These are phyloP conservation scores for Pichia sp. DNA, from an alignment of 1,139 yeast species.

Conservation along the genomic window DNA sequence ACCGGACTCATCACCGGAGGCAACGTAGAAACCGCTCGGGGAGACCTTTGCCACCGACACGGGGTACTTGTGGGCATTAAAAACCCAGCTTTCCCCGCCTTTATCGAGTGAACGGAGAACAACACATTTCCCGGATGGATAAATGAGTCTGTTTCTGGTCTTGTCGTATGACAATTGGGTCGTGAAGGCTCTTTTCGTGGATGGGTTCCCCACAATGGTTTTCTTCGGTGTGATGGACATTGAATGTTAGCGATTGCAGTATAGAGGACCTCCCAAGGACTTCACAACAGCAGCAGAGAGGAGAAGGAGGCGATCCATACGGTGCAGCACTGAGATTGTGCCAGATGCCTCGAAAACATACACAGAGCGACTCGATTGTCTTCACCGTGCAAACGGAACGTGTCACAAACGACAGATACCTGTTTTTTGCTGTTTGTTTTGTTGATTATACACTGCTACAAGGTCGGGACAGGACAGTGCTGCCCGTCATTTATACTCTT, in stretches of 20 bases:
- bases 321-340: not conserved
- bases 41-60: slow-evolving; percentile 84
- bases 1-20: slow-evolving; percentile 90
- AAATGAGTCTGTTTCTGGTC: slow-evolving; percentile 64
- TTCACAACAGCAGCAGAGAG: not conserved
- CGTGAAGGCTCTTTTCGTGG: slow-evolving; percentile 65
- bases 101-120: slow-evolving; percentile 61
- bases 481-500: not conserved
- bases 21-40: slow-evolving; percentile 85
- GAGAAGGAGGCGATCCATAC: not conserved
- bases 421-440: not conserved
- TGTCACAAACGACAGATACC: not conserved
- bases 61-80: slow-evolving; percentile 57
- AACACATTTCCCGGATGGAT: slow-evolving; percentile 78
- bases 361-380: not conserved
- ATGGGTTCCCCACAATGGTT: slow-evolving; percentile 75
- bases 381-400: not conserved
- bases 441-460: not conserved
- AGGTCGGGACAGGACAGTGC: not conserved
- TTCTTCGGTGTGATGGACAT: slow-evolving; percentile 22
- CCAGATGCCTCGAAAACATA: not conserved
- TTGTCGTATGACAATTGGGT: slow-evolving; percentile 73
- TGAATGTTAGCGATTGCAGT: not conserved
- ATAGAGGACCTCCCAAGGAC: not conserved
- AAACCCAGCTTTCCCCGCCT: slow-evolving; percentile 37